Base-by-base conservation (phyloP, 2,329 filamentous ascomycete species). In the Escovopsis sp. region DNA sequence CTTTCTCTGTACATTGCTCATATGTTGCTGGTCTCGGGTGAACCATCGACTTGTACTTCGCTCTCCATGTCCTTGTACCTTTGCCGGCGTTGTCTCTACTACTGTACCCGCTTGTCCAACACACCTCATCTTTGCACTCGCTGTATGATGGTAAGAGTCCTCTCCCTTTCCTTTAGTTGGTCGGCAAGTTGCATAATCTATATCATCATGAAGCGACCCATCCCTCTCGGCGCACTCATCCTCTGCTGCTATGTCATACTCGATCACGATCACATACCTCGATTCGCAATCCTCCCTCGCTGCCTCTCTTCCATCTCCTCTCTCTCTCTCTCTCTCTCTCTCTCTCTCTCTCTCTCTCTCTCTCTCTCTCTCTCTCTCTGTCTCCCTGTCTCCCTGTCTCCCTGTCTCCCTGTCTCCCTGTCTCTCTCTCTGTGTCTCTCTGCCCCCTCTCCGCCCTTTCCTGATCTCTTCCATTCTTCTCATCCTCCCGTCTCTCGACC, bases 101-200 rank as follows among this genome's bases (percentile, higher is more conserved):
- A 52, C 53, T 51, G 51, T 50, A 49, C 52, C 47, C 47, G 55
- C 41, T 48, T 58, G 57, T 60, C 55, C 53, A 55, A 57, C 59
- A 56, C 56, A 59, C 55, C 55, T 57, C 59, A 53, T 59, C 53
- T 58, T 51, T 57, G 57, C 57, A 58, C 55, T 30, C 27, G 27
- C 27, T 30, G 59, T 57, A 66, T 58, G 56, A 70, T 71, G 67
- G 67, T 71, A 68, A 70, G 67, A 57, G 50, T 11, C 2, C 27
- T 30, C 55, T 56, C 55, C 53, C 56, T 51, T 53, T 60, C 51
- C 53, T 56, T 54, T 57, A 52, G 54, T 60, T 30, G 42, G 31
- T 24, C 39, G 64, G 64, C 57, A 62, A 57, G 56, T 55, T 65
- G 62, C 64, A 67, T 63, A 57, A 55, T 53, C 58, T 65, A 63